Conservation (phyloP, 2,329 filamentous ascomycete genomes). For the Aspergillus udagawae region DNA sequence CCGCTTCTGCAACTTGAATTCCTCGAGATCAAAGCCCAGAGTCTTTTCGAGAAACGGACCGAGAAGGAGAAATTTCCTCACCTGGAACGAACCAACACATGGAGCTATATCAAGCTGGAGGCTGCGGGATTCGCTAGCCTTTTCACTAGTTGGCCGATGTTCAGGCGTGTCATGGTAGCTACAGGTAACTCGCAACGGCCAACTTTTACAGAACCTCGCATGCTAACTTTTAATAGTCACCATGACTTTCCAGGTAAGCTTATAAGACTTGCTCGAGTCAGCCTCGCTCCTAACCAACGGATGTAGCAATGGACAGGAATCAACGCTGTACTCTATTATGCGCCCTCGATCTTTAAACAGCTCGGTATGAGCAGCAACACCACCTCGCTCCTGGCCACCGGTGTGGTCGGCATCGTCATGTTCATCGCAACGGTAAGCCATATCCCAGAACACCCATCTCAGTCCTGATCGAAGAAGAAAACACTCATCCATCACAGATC, state of each 20-base stretch:
- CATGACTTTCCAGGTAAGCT: neutral
- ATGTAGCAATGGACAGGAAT: neutral
- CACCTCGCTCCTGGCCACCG: slow-evolving; percentile 24
- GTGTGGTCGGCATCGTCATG: slow-evolving; percentile 27
- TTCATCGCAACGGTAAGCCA: slow-evolving; percentile 17
- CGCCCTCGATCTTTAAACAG: slow-evolving; percentile 19
- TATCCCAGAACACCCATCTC: neutral
- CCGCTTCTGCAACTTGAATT: slow-evolving; percentile 70
- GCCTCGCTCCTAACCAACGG: neutral
- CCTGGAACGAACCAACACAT: slow-evolving; percentile 54
- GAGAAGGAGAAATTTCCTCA: slow-evolving; percentile 65
- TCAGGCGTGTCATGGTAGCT: slow-evolving; percentile 50
- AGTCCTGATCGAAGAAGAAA: neutral
- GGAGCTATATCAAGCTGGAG: slow-evolving; percentile 65
- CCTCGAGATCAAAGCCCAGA: slow-evolving; percentile 74
- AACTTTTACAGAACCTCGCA: neutral
- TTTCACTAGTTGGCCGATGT: slow-evolving; percentile 41
- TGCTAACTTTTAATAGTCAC: neutral
- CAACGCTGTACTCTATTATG: neutral
- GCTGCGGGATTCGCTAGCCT: slow-evolving; percentile 37
- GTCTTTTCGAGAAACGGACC: slow-evolving; percentile 68
- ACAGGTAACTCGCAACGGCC: slow-evolving; percentile 45
- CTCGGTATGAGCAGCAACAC: slow-evolving; percentile 26
- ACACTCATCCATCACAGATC: slow-evolving; percentile 11
- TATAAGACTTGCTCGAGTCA: neutral